A percentile compares a stretch with the other conserved stretches of the same genome.
These are phyloP conservation scores for Metrosideros polymorpha DNA, from an alignment of 441 rosid genomes.

Conservation along the genomic window DNA sequence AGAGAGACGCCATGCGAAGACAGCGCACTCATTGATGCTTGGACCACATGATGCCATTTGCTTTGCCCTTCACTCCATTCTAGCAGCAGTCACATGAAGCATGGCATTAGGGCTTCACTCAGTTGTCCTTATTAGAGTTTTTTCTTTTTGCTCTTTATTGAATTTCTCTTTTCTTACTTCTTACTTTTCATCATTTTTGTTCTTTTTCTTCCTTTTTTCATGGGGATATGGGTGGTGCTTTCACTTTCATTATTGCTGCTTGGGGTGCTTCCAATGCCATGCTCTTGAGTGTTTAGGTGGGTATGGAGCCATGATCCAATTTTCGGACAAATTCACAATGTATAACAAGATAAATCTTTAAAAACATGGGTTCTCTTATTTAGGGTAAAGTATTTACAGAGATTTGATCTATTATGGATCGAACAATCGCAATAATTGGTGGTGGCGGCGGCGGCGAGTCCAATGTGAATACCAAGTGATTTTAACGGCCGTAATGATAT, in stretches of 20 bases:
- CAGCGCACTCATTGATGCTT: constrained; percentile 14
- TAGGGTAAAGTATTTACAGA: too few relatives aligned
- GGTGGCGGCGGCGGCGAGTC: background rate
- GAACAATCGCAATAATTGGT: background rate
- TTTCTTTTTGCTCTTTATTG: background rate
- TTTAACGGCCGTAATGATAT: background rate
- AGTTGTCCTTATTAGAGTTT: background rate
- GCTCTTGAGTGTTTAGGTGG: background rate
- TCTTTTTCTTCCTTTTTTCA: background rate
- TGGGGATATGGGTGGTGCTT: background rate
- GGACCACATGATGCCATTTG: constrained; percentile 22
- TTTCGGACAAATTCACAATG: background rate
- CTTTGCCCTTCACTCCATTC: constrained; percentile 9
- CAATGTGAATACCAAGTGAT: background rate
- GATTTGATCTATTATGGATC: background rate
- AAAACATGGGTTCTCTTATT: background rate
- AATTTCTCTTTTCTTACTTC: background rate
- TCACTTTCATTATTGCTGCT: background rate
- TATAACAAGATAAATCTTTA: background rate
- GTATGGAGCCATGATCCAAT: background rate
- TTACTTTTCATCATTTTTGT: background rate
- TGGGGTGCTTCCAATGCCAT: background rate
- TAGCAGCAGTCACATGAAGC: constrained; percentile 12
- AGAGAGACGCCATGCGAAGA: background rate
- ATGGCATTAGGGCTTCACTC: background rate